phyloP scores from a whole-genome alignment of 73 alveolate genomes.

The Tetrahymena malaccensis region DNA sequence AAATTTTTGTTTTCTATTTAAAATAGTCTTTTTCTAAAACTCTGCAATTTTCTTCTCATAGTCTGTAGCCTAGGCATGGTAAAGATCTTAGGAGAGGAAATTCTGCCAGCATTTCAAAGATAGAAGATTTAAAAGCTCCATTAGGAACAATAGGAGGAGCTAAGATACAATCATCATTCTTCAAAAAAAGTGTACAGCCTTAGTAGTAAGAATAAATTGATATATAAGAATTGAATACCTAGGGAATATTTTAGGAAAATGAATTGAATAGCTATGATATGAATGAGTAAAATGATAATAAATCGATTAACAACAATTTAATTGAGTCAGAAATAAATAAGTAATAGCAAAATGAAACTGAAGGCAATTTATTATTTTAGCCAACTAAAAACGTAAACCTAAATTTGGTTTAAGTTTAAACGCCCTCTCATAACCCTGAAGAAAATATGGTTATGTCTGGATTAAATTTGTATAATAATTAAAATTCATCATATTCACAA shows the following conservation, averaged over 20 bases:
- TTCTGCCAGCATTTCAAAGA: not conserved
- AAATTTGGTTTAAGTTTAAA: not conserved
- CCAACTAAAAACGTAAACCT: not conserved
- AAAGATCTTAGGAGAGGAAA: not conserved
- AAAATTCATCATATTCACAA: not conserved
- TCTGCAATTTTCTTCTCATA: not conserved
- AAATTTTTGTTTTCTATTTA: no score
- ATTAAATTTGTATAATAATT: not conserved
- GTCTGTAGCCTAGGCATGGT: not conserved
- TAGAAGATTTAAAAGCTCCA: not conserved
- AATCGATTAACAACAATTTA: not conserved
- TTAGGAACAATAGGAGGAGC: not conserved
- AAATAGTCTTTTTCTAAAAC: not conserved
- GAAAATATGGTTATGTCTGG: not conserved
- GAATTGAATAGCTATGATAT: not conserved
- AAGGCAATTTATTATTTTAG: not conserved
- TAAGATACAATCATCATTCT: not conserved
- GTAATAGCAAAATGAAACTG: not conserved
- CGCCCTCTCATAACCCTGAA: not conserved
- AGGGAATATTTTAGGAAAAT: not conserved
- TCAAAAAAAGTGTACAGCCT: not conserved
- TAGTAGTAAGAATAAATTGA: not conserved
- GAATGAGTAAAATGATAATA: not conserved
- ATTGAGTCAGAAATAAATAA: not conserved
- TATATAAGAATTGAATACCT: not conserved